phyloP scores from a whole-genome alignment of 352 stramenopile genomes.

The Globisporangium acanthophoron region DNA sequence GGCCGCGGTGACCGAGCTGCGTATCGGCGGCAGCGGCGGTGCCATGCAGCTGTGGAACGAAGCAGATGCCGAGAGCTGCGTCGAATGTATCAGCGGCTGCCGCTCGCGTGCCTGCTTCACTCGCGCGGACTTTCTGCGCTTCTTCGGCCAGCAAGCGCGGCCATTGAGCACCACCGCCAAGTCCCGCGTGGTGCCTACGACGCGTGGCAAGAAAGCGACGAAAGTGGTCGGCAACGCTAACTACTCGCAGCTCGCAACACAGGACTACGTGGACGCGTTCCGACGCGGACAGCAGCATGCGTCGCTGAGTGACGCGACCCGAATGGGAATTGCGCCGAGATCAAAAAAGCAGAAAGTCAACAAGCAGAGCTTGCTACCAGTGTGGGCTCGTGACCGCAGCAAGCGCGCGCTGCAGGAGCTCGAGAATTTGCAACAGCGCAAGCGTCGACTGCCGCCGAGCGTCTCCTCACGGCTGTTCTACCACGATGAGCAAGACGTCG shows the following conservation, averaged over 20 bases:
- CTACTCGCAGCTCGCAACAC: neutral
- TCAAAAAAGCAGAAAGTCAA: slow-evolving; percentile 19
- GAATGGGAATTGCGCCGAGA: neutral
- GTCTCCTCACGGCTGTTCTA: neutral
- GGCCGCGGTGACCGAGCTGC: slow-evolving; percentile 41
- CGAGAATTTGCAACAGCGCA: slow-evolving; percentile 22
- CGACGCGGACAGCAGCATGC: slow-evolving; percentile 3
- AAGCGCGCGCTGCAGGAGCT: slow-evolving; percentile 64
- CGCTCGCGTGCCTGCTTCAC: slow-evolving; percentile 50
- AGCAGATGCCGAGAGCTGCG: slow-evolving; percentile 38
- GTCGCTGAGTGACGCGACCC: slow-evolving; percentile 3
- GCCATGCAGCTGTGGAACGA: slow-evolving; percentile 26
- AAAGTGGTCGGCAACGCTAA: neutral
- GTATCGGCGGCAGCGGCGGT: slow-evolving; percentile 6
- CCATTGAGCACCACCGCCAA: neutral
- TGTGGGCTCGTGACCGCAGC: slow-evolving; percentile 61
- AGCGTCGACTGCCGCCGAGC: slow-evolving; percentile 8
- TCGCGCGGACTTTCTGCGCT: slow-evolving; percentile 47
- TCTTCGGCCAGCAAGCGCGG: slow-evolving; percentile 19
- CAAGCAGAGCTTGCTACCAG: slow-evolving; percentile 19
- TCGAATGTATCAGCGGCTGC: slow-evolving; percentile 26
- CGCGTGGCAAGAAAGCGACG: neutral
- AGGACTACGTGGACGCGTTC: slow-evolving; percentile 10
- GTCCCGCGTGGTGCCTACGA: neutral
- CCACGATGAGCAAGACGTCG: neutral